Percentiles rank a stretch among this genome's conserved stretches.
phyloP scores from a whole-genome alignment of 768 basidiomycete genomes.

The Serpula lacrymans region DNA sequence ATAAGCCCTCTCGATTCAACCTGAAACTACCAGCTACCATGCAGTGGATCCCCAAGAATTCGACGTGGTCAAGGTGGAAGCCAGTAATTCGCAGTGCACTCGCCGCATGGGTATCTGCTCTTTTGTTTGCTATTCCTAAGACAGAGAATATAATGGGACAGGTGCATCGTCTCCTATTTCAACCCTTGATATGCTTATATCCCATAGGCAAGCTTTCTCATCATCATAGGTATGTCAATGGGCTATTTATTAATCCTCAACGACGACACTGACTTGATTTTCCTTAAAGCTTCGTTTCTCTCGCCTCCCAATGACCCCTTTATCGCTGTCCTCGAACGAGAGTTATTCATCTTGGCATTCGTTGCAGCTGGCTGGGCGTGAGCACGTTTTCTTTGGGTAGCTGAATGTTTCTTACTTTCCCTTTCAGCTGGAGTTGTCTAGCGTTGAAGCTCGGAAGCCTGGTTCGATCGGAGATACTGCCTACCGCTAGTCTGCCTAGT shows the following conservation, averaged over 20 bases:
- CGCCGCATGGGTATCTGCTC: conserved; percentile 55
- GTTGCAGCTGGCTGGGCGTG: conserved; percentile 57
- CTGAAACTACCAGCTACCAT: conserved; percentile 31
- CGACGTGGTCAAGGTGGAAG: conserved; percentile 56
- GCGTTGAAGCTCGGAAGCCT: conserved; percentile 61
- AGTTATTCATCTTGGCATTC: conserved; percentile 50
- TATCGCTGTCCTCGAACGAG: conserved; percentile 63
- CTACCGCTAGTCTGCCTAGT: conserved; percentile 32
- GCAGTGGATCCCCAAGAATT: conserved; percentile 58
- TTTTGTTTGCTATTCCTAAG: conserved; percentile 56
- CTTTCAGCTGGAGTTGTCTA: conserved; percentile 59
- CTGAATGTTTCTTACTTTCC: background rate
- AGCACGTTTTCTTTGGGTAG: conserved; percentile 19
- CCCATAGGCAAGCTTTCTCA: conserved; percentile 57
- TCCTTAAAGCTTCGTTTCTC: conserved; percentile 53
- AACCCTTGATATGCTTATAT: background rate
- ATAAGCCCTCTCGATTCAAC: no score
- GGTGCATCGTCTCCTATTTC: conserved; percentile 27
- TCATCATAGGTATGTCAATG: conserved; percentile 50
- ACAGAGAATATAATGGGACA: conserved; percentile 53
- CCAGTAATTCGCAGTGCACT: conserved; percentile 61
- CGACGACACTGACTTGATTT: conserved; percentile 3
- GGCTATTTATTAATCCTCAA: background rate
- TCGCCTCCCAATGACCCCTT: conserved; percentile 70
- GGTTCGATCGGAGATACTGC: conserved; percentile 42